Base-by-base conservation (phyloP, 352 stramenopile species). In the Elongisporangium anandrum region DNA sequence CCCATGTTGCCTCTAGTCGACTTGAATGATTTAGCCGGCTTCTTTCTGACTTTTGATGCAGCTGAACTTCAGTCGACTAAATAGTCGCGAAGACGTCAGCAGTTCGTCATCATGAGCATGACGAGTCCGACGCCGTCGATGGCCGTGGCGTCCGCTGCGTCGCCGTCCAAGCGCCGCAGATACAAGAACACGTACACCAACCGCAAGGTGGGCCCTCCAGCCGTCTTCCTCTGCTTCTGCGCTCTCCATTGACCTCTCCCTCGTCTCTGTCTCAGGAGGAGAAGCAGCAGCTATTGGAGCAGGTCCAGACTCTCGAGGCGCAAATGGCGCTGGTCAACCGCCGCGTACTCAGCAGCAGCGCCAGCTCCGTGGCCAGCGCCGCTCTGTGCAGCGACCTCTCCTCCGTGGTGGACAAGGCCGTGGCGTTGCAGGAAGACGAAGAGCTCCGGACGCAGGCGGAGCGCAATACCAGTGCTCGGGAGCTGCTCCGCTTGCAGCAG, bases 301-400 rank as follows among this genome's bases (percentile, higher is more conserved):
- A 71, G 52, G 57, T 69, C 19, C 50, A 63, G 6, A 17, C 12
- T 21, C 50, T 75, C 15, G 34, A 65, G 21, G 3, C 41, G 23
- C 9, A 71, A 54, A n/a, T 74, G 60, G 23, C 24, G 39, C 61
- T 55, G 50, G 20, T 23, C 1, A 51, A 50, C 39, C 29, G 48
- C 20, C 49, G 49, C 29, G 29, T 41, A 13, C 29, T 41, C 4
- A 8, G 1, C 9, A 41, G 13, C 29, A 41, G 29, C 29, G 29
- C 6, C 29, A 41, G 29, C 29, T 41, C 29, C 29, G 29, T 41
- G 29, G 29, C 9, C 29, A 41, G 9, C 29, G 29, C 29, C 9
- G 29, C 29, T 41, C 9, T 41, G 5, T 41, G 29, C 9, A 41
- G 9, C 9, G 29, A 41, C 29, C 6, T 41, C 29, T 41, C 29